Evolutionary conservation across 441 rosid species (phyloP).

Genomic region (Erodium chrysanthum): DNA sequence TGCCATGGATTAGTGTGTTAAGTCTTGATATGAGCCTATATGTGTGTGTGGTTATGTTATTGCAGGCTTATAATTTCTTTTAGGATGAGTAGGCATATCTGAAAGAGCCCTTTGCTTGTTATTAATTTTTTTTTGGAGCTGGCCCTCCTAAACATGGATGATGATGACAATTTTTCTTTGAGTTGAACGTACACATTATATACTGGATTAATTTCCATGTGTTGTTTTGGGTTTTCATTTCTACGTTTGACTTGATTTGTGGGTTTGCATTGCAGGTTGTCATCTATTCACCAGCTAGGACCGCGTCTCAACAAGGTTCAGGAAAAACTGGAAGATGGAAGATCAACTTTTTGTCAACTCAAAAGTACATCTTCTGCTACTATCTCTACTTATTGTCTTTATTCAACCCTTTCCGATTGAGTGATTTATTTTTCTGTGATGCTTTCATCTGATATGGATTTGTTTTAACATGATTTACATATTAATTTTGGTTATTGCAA

Average conservation of each 20-base stretch:
- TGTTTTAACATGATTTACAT: not conserved
- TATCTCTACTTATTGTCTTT: not conserved
- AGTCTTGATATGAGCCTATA: not conserved
- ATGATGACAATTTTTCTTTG: not conserved
- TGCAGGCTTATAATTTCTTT: not conserved
- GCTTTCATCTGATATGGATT: not conserved
- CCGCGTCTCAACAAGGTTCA: conserved; percentile 82
- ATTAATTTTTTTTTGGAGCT: not conserved
- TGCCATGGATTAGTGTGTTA: not conserved
- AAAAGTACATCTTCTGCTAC: conserved; percentile 39
- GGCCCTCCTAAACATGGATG: not conserved
- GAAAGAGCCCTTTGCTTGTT: not conserved
- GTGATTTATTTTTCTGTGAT: not conserved
- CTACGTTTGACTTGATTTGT: not conserved
- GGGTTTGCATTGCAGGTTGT: conserved; percentile 40
- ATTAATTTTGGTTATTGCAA: not conserved
- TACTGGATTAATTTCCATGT: not conserved
- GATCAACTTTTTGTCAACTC: conserved; percentile 70
- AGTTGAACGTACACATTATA: not conserved
- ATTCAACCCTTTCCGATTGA: not conserved
- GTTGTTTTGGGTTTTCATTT: not conserved
- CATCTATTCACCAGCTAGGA: conserved; percentile 77
- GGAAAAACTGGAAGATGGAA: conserved; percentile 84
- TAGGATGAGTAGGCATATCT: not conserved
- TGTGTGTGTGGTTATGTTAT: not conserved